Evolutionary conservation across 2,329 filamentous ascomycete genomes (phyloP).

Genomic region (Calonectria henricotiae): DNA sequence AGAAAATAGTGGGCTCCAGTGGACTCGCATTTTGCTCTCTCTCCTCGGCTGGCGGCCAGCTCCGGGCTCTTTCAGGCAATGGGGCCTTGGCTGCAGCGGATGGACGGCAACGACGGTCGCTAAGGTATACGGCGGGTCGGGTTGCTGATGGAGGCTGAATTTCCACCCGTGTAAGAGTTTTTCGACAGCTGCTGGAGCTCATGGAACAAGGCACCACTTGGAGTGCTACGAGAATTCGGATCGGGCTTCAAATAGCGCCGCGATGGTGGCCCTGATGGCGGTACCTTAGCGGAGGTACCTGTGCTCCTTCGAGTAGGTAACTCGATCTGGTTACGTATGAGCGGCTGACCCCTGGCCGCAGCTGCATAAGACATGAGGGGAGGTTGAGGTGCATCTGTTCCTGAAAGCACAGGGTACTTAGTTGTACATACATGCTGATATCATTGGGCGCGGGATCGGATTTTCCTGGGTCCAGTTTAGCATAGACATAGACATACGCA

Average conservation of each 20-base stretch:
- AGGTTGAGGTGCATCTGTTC: conserved; percentile 3
- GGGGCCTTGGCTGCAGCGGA: conserved; percentile 26
- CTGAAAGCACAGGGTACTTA: not conserved
- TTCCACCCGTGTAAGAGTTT: not conserved
- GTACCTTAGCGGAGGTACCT: not conserved
- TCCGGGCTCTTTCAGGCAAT: conserved; percentile 10
- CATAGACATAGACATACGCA: not conserved
- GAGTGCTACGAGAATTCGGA: not conserved
- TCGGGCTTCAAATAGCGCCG: not conserved
- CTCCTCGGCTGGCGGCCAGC: conserved; percentile 6
- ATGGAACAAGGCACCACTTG: conserved; percentile 2
- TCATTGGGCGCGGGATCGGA: not conserved
- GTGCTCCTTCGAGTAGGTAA: not conserved
- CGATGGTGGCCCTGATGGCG: not conserved
- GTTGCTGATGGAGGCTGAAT: conserved; percentile 4
- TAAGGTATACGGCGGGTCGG: conserved; percentile 17
- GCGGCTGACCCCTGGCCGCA: conserved; percentile 8
- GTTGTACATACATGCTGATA: conserved; percentile 7
- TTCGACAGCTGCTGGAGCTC: not conserved
- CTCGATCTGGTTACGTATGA: conserved; percentile 15
- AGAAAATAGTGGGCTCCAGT: conserved; percentile 5
- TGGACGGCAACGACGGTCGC: conserved; percentile 24
- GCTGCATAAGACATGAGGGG: conserved; percentile 11
- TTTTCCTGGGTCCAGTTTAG: not conserved
- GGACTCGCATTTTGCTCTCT: not conserved